Conservation (phyloP, 1,139 yeast genomes). For the Sugiyamaella paludigena region DNA sequence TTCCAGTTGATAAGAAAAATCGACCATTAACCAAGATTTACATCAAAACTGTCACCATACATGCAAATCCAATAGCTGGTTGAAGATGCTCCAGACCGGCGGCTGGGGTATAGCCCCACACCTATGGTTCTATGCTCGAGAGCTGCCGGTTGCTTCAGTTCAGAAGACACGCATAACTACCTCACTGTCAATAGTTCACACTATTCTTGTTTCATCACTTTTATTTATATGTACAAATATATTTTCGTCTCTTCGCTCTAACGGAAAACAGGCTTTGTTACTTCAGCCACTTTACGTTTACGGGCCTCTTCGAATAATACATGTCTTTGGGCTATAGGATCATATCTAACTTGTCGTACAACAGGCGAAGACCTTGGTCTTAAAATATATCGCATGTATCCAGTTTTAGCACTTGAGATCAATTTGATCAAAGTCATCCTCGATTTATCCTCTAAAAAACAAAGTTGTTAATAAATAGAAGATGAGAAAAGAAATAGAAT, state of each 20-base stretch:
- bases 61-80: constrained; percentile 40
- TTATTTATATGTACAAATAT: background rate
- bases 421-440: constrained; percentile 55
- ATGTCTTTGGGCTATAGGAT: constrained; percentile 76
- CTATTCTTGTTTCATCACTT: background rate
- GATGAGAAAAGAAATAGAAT: background rate
- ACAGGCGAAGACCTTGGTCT: constrained; percentile 79
- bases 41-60: constrained; percentile 44
- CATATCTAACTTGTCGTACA: constrained; percentile 83
- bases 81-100: background rate
- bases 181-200: too few species aligned
- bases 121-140: constrained; percentile 1
- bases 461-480: background rate
- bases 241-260: constrained; percentile 9
- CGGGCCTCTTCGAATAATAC: constrained; percentile 86
- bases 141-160: too few species aligned
- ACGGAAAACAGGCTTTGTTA: constrained; percentile 38
- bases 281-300: constrained; percentile 75
- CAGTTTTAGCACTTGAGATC: constrained; percentile 83
- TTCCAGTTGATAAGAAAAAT: constrained; percentile 41
- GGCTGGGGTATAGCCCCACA: background rate
- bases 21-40: constrained; percentile 42
- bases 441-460: constrained; percentile 26
- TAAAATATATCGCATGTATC: constrained; percentile 73
- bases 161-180: too few species aligned